These are phyloP conservation scores for Vickermania ingenoplastis DNA, from an alignment of 208 protist species.

Conservation along the genomic window DNA sequence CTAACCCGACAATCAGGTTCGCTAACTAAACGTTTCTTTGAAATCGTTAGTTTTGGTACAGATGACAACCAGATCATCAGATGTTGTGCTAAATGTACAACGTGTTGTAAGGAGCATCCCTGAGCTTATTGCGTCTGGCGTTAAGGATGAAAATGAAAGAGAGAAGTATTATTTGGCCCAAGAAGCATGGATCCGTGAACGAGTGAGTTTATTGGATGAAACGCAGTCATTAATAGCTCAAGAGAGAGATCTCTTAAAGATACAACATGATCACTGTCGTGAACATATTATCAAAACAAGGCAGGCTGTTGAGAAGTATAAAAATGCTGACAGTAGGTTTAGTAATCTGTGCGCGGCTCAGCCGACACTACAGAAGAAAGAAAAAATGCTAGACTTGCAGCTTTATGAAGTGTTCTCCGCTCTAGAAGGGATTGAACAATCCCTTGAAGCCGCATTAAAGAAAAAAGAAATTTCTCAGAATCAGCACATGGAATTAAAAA, in stretches of 20 bases:
- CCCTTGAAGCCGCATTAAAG: background rate
- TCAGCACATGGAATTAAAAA: background rate
- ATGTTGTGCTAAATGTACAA: background rate
- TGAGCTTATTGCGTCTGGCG: constrained; percentile 18
- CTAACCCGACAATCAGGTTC: too few species aligned
- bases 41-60: background rate
- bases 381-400: background rate
- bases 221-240: constrained; percentile 71
- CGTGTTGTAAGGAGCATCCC: constrained; percentile 17
- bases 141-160: constrained; percentile 53
- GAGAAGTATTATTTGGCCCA: constrained; percentile 70
- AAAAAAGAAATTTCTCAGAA: background rate
- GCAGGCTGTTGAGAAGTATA: background rate
- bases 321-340: background rate
- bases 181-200: constrained; percentile 71
- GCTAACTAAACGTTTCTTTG: too few species aligned
- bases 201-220: constrained; percentile 68
- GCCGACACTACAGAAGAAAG: background rate
- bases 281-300: constrained; percentile 42
- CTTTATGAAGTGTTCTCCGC: background rate
- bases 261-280: constrained; percentile 80
- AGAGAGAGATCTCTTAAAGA: constrained; percentile 70
- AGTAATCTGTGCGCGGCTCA: background rate
- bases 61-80: background rate
- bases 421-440: background rate